Evolutionary conservation across 805 yeast species (phyloP), one percentile per base, ranked within the genome.

Genomic region (Candida broadrunensis): DNA sequence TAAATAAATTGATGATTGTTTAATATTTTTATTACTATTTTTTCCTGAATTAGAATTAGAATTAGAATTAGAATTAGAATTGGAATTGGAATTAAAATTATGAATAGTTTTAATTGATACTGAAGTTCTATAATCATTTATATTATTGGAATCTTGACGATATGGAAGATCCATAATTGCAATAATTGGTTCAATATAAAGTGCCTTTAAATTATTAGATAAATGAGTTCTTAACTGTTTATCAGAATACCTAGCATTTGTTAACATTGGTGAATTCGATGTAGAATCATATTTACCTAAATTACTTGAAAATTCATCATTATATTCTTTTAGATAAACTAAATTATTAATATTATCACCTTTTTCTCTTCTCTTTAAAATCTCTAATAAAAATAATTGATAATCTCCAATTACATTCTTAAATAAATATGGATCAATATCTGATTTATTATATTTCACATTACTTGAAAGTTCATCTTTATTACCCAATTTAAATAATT

Each of bases 141-240:
- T 48, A 46, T 68, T 69, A n/a, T 65, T 49, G 11, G 63, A 49
- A 14, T 60, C 52, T 20, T 60, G 61, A 21, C 30, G 35, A 32
- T 40, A 46, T 9, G 36, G 54, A 45, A 45, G 54, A 63, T 40
- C 58, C 57, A 42, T 57, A 47, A 20, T 59, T 19, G 72, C 74
- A 39, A 69, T 52, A 36, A 68, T 56, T 7, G 72, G 73, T 36
- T 69, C 72, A 14, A 68, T 47, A 47, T 59, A 70, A 35, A 67
- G 60, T 40, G 60, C 58, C 33, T 55, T 56, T 42, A 70, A 56
- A 42, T 61, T 57, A 35, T 56, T 65, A 48, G 65, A 51, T 32
- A 70, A 48, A 38, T 58, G 53, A 33, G 59, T 58, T 23, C 72
- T 60, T 47, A 61, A 59, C 48, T 65, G 70, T 33, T 56, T 54